These are phyloP conservation scores for Alternaria rosae DNA, from an alignment of 2,329 filamentous ascomycete genomes.

Conservation along the genomic window DNA sequence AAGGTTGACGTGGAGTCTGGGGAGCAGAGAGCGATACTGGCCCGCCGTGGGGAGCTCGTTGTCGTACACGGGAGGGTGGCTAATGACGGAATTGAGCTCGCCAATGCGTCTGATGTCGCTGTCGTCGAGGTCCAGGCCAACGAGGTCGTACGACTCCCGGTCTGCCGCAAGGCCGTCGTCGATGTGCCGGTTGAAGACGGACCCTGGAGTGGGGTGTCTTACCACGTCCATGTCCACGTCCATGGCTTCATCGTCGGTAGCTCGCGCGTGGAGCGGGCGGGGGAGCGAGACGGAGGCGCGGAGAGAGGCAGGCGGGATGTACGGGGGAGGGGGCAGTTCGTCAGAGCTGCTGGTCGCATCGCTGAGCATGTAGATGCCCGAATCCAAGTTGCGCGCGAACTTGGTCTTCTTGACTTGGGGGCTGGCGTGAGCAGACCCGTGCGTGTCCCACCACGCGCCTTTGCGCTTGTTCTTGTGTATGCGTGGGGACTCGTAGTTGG, in stretches of 20 bases:
- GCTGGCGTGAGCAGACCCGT: slow-evolving; percentile 21
- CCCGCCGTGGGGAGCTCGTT: slow-evolving; percentile 34
- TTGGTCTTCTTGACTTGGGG: slow-evolving; percentile 36
- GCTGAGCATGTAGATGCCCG: slow-evolving; percentile 43
- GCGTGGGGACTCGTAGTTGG: slow-evolving; percentile 43
- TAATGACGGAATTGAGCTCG: slow-evolving; percentile 37
- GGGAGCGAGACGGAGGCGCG: background rate
- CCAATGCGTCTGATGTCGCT: slow-evolving; percentile 34
- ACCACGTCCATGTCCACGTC: background rate
- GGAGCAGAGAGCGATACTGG: slow-evolving; percentile 42
- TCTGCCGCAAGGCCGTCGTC: slow-evolving; percentile 24
- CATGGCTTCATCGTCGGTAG: background rate
- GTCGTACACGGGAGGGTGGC: slow-evolving; percentile 30
- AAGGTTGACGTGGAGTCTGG: slow-evolving; percentile 34
- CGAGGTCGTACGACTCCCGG: slow-evolving; percentile 25
- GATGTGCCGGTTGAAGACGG: slow-evolving; percentile 21
- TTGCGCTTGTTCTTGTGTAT: slow-evolving; percentile 43
- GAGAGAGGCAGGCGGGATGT: slow-evolving; percentile 19
- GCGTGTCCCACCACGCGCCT: slow-evolving; percentile 42
- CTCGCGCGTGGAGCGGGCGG: background rate
- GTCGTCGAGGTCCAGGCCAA: slow-evolving; percentile 23
- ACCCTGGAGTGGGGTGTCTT: slow-evolving; percentile 2
- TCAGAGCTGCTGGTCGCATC: slow-evolving; percentile 32
- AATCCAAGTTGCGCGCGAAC: slow-evolving; percentile 42
- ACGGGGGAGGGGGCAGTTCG: slow-evolving; percentile 12